phyloP scores from a whole-genome alignment of 345 rosid genomes.

The Dipteronia sinensis region DNA sequence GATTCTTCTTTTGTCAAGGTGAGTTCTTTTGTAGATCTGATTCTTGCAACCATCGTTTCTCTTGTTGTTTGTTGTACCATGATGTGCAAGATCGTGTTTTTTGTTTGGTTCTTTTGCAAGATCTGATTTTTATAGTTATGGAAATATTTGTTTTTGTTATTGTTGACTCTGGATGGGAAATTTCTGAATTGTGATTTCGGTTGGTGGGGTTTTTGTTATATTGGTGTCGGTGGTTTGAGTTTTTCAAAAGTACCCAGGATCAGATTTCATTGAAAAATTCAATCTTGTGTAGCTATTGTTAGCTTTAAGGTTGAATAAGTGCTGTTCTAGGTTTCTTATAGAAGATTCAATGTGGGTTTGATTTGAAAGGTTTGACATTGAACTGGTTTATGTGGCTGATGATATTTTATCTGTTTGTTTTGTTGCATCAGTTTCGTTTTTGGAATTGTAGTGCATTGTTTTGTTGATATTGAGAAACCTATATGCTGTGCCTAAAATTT shows the following conservation, averaged over 20 bases:
- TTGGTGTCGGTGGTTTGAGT: not conserved
- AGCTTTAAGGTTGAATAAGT: not conserved
- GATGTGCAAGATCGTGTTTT: not conserved
- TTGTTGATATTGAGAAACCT: conserved; percentile 5
- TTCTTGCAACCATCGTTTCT: not conserved
- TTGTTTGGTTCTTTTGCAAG: conserved; percentile 1
- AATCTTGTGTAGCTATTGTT: not conserved
- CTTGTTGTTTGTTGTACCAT: not conserved
- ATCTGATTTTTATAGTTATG: conserved; percentile 10
- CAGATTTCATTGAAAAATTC: not conserved
- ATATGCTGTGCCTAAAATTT: not conserved
- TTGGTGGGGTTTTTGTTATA: not conserved
- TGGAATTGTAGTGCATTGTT: not conserved
- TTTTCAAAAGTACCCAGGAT: not conserved
- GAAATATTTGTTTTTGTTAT: not conserved
- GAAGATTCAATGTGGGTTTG: not conserved
- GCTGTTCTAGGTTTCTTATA: not conserved
- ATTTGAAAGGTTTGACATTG: not conserved
- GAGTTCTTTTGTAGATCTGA: conserved; percentile 15
- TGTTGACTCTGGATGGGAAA: not conserved
- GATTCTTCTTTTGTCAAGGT: not conserved
- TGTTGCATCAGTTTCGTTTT: not conserved
- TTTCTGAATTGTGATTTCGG: not conserved
- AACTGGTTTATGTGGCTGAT: not conserved
- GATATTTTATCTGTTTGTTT: not conserved